These are phyloP conservation scores for Leptographium procerum DNA, from an alignment of 2,329 filamentous ascomycete species.

Conservation along the genomic window DNA sequence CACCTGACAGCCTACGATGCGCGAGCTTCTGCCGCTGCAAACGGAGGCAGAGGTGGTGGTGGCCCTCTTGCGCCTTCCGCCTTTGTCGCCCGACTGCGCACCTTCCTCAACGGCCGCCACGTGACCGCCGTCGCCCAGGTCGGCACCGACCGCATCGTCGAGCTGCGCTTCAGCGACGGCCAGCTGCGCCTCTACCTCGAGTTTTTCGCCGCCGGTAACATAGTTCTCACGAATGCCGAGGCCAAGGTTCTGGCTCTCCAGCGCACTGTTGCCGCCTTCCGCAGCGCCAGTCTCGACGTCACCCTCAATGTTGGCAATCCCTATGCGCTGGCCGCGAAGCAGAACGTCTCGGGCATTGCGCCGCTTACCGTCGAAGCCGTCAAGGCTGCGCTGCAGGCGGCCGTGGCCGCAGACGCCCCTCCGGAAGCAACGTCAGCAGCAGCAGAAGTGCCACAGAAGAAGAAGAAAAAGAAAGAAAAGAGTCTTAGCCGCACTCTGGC, in stretches of 20 bases:
- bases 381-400: slow-evolving; percentile 52
- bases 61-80: slow-evolving; percentile 51
- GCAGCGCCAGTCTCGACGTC: slow-evolving; percentile 12
- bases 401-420: slow-evolving; percentile 34
- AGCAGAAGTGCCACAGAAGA: slow-evolving; percentile 21
- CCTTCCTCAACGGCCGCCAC: slow-evolving; percentile 75
- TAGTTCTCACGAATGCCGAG: slow-evolving; percentile 80
- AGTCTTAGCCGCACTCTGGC: slow-evolving; percentile 68
- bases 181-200: slow-evolving; percentile 80
- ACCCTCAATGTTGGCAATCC: slow-evolving; percentile 12
- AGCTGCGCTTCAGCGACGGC: slow-evolving; percentile 87
- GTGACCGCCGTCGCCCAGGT: slow-evolving; percentile 75
- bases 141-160: slow-evolving; percentile 85
- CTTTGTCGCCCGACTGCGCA: slow-evolving; percentile 78
- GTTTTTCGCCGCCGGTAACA: slow-evolving; percentile 90
- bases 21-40: slow-evolving; percentile 60
- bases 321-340: slow-evolving; percentile 57
- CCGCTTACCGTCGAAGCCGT: slow-evolving; percentile 64
- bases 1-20: slow-evolving; percentile 78
- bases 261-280: slow-evolving; percentile 28
- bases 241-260: slow-evolving; percentile 72
- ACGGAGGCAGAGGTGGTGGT: not conserved
- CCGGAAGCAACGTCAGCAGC: not conserved
- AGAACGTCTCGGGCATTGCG: slow-evolving; percentile 49
- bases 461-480: slow-evolving; percentile 69